A percentile compares a stretch with the other conserved stretches of the same genome.
Conservation (phyloP, 257 asterid species). For the Plantago major region DNA sequence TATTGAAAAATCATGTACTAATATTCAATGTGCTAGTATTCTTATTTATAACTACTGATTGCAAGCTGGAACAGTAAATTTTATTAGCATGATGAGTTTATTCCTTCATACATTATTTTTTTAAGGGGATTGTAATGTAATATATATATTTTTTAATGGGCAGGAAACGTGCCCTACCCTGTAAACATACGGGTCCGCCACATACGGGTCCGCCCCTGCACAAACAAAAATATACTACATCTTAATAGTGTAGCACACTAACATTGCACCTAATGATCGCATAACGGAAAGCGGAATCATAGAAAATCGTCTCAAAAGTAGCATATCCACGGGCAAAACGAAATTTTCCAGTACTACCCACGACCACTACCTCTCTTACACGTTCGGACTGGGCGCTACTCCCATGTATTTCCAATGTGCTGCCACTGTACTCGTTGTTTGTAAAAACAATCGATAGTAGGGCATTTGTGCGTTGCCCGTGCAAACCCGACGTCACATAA, state of each 20-base stretch:
- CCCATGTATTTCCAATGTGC: conserved; percentile 33
- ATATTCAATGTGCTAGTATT: too few relatives aligned
- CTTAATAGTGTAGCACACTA: conserved; percentile 17
- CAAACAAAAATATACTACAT: too few relatives aligned
- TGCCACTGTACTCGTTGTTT: conserved; percentile 18
- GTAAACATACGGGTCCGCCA: too few relatives aligned
- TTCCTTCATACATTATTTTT: too few relatives aligned
- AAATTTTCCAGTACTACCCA: conserved; percentile 35
- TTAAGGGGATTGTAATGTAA: too few relatives aligned
- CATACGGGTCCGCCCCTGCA: too few relatives aligned
- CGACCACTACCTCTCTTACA: conserved; percentile 32
- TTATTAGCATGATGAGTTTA: too few relatives aligned
- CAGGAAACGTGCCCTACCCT: too few relatives aligned
- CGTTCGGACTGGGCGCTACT: conserved; percentile 26
- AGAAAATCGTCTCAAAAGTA: conserved; percentile 32
- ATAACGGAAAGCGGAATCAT: conserved; percentile 8
- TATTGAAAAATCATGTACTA: too few relatives aligned
- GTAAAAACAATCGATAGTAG: conserved; percentile 27
- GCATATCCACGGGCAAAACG: conserved; percentile 31
- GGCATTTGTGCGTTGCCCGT: conserved; percentile 27
- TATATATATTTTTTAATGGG: too few relatives aligned
- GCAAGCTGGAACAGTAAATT: too few relatives aligned
- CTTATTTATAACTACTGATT: too few relatives aligned
- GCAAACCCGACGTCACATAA: conserved; percentile 30
- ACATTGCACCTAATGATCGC: conserved; percentile 22